Base-by-base conservation (phyloP, 495 filamentous ascomycete species). In the Bacidia gigantensis region DNA sequence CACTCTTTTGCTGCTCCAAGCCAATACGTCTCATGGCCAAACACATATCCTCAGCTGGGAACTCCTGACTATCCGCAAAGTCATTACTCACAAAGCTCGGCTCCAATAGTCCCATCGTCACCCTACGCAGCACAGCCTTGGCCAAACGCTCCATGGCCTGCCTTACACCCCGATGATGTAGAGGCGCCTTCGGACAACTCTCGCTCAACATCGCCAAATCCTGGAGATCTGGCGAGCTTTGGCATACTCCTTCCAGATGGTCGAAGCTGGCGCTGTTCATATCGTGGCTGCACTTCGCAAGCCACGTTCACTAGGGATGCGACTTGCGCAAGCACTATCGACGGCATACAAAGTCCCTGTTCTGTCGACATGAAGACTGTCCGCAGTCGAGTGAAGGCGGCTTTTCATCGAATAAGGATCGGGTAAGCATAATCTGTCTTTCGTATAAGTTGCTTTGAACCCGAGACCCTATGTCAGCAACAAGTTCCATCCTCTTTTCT, bases 311-410 rank as follows among this genome's bases (percentile, higher is more conserved):
- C 72, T 5, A 69, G 79, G 76, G 75, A 50, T 83, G 79, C 59
- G 79, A 83, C 58, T 67, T 83, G 32, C 71, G 79, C 23, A 83
- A 83, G 57, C 79, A 83, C 57, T 79, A 71, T 63, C 79, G 79
- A 59, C 67, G 79, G 0, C 79, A 83, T 60, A 73, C 69, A 9
- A 82, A 82, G 53, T 68, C 75, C 20, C 70, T 81, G 23, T 81
- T 81, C 62, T 83, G 79, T 62, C 77, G 77, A 1, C 68, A 78
- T 52, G 69, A 75, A 53, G 72, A 71, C n/a, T 83, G 79, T 57
- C 73, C 78, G 11, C 76, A 80, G 57, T 65, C 72, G 3, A 65
- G 58, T 5, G 69, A 70, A 17, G 77, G 74, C 10, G 78, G 79
- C 5, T 83, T 83, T 58, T 79, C 75, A 1, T 79, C 74, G 51